These are phyloP conservation scores for Cenchrus americanus DNA, from an alignment of 176 grass and related monocot species.

Conservation along the genomic window DNA sequence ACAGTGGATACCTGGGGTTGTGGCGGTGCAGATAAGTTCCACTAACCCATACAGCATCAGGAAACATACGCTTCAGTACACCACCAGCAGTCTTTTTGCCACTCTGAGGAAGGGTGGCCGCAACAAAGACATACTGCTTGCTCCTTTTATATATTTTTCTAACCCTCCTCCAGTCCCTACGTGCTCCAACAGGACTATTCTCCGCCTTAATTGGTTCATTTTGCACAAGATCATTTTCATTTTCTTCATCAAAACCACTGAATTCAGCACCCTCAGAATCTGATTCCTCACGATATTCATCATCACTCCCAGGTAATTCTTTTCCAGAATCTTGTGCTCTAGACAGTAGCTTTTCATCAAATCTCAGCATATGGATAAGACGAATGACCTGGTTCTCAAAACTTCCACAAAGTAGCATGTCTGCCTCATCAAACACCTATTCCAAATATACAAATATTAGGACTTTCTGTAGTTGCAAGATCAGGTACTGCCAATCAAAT, in stretches of 20 bases:
- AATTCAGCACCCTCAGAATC: slow-evolving; percentile 38
- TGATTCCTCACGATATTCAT: slow-evolving; percentile 44
- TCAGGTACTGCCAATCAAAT: slow-evolving; percentile 1
- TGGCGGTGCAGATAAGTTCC: slow-evolving; percentile 84
- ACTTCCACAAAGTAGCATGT: slow-evolving; percentile 98
- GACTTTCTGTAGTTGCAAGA: not conserved
- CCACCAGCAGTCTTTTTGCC: slow-evolving; percentile 92
- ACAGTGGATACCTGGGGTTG: slow-evolving; percentile 75
- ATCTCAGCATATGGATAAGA: slow-evolving; percentile 91
- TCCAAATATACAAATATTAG: slow-evolving; percentile 41
- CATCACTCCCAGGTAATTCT: slow-evolving; percentile 24
- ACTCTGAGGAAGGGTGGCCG: slow-evolving; percentile 87
- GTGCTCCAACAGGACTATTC: slow-evolving; percentile 32
- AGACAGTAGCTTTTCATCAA: slow-evolving; percentile 90
- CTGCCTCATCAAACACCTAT: slow-evolving; percentile 98
- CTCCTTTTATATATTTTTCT: slow-evolving; percentile 80
- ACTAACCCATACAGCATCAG: slow-evolving; percentile 81
- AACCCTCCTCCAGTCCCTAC: slow-evolving; percentile 82
- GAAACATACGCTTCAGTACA: slow-evolving; percentile 92
- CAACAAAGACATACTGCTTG: slow-evolving; percentile 97
- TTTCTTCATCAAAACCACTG: slow-evolving; percentile 51
- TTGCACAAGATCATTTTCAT: slow-evolving; percentile 41
- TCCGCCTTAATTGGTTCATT: slow-evolving; percentile 45
- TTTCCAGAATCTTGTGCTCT: slow-evolving; percentile 53
- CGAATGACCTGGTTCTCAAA: slow-evolving; percentile 94